Evolutionary conservation across 108 stramenopile genomes (phyloP).

Genomic region (Aurantiochytrium sp.): DNA sequence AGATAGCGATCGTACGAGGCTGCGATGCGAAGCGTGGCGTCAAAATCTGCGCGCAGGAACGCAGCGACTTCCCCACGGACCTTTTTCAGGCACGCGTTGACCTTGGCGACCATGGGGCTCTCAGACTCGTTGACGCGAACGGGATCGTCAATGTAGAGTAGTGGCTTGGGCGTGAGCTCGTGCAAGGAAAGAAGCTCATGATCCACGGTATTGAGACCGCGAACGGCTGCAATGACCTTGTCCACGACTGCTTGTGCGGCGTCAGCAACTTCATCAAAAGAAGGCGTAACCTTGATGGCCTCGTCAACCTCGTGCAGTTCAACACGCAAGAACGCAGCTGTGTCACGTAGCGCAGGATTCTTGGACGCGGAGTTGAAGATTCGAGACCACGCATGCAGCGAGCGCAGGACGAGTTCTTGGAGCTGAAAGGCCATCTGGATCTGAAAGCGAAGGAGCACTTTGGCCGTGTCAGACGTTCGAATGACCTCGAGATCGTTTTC

Average conservation of each 20-base stretch:
- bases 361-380: constrained; percentile 8
- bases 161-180: constrained; percentile 32
- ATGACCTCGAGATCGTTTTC: constrained; percentile 34
- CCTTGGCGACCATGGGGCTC: background rate
- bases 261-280: constrained; percentile 27
- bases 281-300: background rate
- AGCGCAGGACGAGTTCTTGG: constrained; percentile 17
- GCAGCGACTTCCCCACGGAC: constrained; percentile 17
- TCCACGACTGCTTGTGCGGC: constrained; percentile 30
- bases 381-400: constrained; percentile 15
- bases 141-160: constrained; percentile 27
- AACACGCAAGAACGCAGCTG: background rate
- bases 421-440: constrained; percentile 47
- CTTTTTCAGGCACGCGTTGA: constrained; percentile 12
- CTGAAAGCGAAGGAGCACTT: constrained; percentile 43
- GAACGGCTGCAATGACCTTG: constrained; percentile 26
- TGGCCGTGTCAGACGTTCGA: constrained; percentile 18
- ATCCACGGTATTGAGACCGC: constrained; percentile 35
- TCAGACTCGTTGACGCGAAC: background rate
- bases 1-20: constrained; percentile 26
- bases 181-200: constrained; percentile 49
- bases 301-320: background rate
- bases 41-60: constrained; percentile 13
- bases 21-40: constrained; percentile 25
- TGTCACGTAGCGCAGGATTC: background rate